phyloP scores from a whole-genome alignment of 2,329 filamentous ascomycete genomes.

The Fusarium austroafricanum region DNA sequence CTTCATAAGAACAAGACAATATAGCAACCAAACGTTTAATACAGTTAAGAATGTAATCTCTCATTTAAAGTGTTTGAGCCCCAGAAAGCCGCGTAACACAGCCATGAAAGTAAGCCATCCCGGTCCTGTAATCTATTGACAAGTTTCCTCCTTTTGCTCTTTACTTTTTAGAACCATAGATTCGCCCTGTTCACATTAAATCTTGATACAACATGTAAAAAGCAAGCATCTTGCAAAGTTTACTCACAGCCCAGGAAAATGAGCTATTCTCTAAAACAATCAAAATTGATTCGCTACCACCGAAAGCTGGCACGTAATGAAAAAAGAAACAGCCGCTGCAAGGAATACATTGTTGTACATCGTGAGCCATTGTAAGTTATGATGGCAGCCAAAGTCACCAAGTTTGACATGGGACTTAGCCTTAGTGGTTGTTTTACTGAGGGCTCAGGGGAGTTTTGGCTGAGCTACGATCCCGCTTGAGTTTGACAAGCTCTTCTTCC shows the following conservation, averaged over 20 bases:
- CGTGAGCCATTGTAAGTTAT: not conserved
- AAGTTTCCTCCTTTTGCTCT: constrained; percentile 5
- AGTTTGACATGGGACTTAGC: not conserved
- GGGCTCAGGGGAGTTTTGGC: constrained; percentile 59
- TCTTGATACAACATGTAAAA: constrained; percentile 1
- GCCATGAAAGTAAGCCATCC: not conserved
- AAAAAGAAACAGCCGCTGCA: constrained; percentile 17
- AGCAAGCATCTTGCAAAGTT: not conserved
- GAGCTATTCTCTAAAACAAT: not conserved
- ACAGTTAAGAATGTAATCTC: not conserved
- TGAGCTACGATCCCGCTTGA: constrained; percentile 57
- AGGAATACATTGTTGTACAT: constrained; percentile 34
- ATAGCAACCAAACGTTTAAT: not conserved
- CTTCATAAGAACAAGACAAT: not conserved
- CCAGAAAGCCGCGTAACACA: not conserved
- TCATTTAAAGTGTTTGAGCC: not conserved
- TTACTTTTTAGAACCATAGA: constrained; percentile 30
- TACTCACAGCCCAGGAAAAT: not conserved
- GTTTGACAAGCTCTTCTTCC: constrained; percentile 62
- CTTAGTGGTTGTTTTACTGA: constrained; percentile 32
- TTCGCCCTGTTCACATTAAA: constrained; percentile 23
- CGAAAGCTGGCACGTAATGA: constrained; percentile 4
- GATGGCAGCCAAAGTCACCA: not conserved
- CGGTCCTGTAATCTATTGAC: constrained; percentile 1
- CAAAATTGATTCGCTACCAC: not conserved